Base-by-base conservation (phyloP, 2,329 filamentous ascomycete species). In the Ambrosiella cleistominuta region DNA sequence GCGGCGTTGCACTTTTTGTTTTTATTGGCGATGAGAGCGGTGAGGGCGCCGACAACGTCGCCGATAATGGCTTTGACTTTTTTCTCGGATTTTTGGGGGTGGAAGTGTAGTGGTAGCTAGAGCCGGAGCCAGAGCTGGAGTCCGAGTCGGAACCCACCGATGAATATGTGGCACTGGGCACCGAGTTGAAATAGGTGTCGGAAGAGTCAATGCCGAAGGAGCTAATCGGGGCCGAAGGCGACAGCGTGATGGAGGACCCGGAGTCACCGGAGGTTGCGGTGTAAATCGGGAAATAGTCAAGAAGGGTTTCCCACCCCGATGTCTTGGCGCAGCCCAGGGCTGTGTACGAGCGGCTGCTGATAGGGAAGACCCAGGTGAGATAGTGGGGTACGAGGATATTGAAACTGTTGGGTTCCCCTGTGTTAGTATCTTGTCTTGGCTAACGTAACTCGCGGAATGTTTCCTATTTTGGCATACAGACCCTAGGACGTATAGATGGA, bases 1-100 rank as follows among this genome's bases (percentile, higher is more conserved):
- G 45, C 37, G 56, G 54, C 11, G 64, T 66, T 35, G 56, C 27
- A 4, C 12, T 27, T n/a, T 13, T 45, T 8, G 39, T 4, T 57
- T 65, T 71, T 49, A 64, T 67, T 61, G 17, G 66, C 68, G 50
- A 76, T 65, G n/a, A 76, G 64, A 2, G 65, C 70, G 17, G 76
- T 62, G 12, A 63, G 68, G 0, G 64, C 70, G 2, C 74, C 68
- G n/a, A n/a, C n/a, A n/a, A 67, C 65, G 7, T 65, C 66, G 11
- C 65, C 68, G 0, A 63, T 66, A 12, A 75, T 73, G 27, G 70
- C 64, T 3, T 62, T 65, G 0, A 66, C 65, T 44, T 66, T 68
- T 7, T 65, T 63, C n/a, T 62, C 63, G 58, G 58, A 53, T 12
- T 57, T 58, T 13, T 59, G 8, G 44, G 58, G 54, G 11, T 37